Percentiles rank a stretch among this genome's conserved stretches.
These are phyloP conservation scores for Oidium heveae DNA, from an alignment of 2,329 filamentous ascomycete species.

Conservation along the genomic window DNA sequence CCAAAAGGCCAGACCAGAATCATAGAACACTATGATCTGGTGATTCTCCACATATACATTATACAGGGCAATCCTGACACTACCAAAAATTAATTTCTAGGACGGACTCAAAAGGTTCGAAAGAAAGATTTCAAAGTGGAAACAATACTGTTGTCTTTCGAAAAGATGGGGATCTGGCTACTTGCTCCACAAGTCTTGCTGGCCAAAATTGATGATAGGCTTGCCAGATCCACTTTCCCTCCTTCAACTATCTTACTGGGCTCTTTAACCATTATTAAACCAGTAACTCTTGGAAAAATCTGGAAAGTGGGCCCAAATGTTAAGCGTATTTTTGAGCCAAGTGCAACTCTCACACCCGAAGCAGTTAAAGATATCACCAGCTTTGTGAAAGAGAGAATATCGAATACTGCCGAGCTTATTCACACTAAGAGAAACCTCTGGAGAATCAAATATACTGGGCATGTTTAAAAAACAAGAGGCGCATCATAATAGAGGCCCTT, in stretches of 20 bases:
- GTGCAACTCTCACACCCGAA: not conserved
- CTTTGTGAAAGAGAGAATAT: not conserved
- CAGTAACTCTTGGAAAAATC: not conserved
- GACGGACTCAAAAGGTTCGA: not conserved
- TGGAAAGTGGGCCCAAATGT: not conserved
- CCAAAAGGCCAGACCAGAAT: too few species aligned
- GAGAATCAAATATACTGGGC: not conserved
- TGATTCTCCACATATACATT: too few species aligned
- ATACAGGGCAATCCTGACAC: too few species aligned
- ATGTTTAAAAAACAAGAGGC: not conserved
- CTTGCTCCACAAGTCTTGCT: not conserved
- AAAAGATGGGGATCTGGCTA: not conserved
- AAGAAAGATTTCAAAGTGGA: not conserved
- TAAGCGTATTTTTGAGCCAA: not conserved
- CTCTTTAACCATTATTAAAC: not conserved
- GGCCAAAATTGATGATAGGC: not conserved
- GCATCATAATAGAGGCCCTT: not conserved
- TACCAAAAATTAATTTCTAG: too few species aligned
- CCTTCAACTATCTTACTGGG: not conserved
- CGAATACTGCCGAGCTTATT: not conserved
- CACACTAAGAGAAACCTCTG: not conserved
- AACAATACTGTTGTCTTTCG: not conserved
- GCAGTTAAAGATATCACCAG: not conserved
- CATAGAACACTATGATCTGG: too few species aligned
- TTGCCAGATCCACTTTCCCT: not conserved